Evolutionary conservation across 768 basidiomycete species (phyloP).

Genomic region (Boletus reticuloceps): DNA sequence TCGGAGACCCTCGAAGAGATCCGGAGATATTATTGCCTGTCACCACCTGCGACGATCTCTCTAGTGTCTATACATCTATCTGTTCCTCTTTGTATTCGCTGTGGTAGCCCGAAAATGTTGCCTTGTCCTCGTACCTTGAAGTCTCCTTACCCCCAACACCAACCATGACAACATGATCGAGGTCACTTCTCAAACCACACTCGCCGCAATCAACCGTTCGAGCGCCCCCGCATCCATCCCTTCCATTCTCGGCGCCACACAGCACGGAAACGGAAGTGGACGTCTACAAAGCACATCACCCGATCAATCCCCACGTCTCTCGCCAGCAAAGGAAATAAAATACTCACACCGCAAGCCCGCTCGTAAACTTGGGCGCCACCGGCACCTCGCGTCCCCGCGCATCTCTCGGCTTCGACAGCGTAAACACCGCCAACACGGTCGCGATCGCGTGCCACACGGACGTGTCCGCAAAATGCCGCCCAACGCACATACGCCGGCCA

Average conservation of each 20-base stretch:
- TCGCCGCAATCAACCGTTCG: constrained; percentile 1
- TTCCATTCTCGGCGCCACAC: constrained; percentile 4
- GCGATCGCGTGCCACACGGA: constrained; percentile 18
- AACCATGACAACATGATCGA: no score
- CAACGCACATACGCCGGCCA: constrained; percentile 26
- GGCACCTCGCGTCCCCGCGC: constrained; percentile 10
- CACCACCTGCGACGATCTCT: no score
- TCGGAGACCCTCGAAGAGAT: no score
- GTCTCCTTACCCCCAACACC: no score
- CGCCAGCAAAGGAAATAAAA: not conserved
- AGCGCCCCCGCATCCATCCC: constrained; percentile 3
- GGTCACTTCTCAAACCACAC: not conserved
- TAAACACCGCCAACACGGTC: constrained; percentile 11
- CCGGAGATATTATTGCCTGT: no score
- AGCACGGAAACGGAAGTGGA: constrained; percentile 11
- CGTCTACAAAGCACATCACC: not conserved
- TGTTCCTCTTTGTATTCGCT: no score
- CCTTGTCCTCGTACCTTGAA: not conserved
- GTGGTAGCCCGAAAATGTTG: no score
- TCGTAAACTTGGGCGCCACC: constrained; percentile 13
- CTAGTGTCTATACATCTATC: no score
- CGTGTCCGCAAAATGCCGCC: constrained; percentile 18
- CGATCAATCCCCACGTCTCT: not conserved
- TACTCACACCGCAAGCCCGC: constrained; percentile 10
- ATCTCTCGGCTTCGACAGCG: constrained; percentile 5